Conservation (phyloP, 768 basidiomycete genomes). For the Serendipita sp. region DNA sequence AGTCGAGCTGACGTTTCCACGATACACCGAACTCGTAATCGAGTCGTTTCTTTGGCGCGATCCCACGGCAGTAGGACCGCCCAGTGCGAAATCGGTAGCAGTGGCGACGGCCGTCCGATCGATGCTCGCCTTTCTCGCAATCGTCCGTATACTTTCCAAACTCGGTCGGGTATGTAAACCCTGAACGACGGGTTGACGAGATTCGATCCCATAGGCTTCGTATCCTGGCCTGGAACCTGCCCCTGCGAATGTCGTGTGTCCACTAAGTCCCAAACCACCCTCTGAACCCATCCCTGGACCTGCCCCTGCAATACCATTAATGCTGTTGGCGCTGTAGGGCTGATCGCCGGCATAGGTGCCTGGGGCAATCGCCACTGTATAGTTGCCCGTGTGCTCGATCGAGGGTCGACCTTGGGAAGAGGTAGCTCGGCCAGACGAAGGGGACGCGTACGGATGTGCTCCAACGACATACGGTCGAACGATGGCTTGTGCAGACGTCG, state of each 20-base stretch:
- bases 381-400: conserved; percentile 1
- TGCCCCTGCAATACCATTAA: background rate
- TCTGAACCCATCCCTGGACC: background rate
- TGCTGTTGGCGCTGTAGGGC: background rate
- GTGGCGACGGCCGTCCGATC: background rate
- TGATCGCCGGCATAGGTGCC: background rate
- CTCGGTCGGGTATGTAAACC: background rate
- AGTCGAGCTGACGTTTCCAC: background rate
- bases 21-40: background rate
- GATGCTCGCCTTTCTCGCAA: conserved; percentile 2
- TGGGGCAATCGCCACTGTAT: background rate
- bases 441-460: background rate
- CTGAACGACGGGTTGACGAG: background rate
- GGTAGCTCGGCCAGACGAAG: background rate
- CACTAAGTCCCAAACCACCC: background rate
- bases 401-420: background rate
- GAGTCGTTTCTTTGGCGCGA: background rate
- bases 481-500: background rate
- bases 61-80: background rate
- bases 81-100: background rate
- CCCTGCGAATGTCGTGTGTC: background rate
- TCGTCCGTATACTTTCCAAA: background rate
- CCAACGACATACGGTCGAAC: background rate
- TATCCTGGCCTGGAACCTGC: background rate
- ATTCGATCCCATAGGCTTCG: background rate